Evolutionary conservation across 2,329 filamentous ascomycete species (phyloP).

Genomic region (Diplodia mutila): DNA sequence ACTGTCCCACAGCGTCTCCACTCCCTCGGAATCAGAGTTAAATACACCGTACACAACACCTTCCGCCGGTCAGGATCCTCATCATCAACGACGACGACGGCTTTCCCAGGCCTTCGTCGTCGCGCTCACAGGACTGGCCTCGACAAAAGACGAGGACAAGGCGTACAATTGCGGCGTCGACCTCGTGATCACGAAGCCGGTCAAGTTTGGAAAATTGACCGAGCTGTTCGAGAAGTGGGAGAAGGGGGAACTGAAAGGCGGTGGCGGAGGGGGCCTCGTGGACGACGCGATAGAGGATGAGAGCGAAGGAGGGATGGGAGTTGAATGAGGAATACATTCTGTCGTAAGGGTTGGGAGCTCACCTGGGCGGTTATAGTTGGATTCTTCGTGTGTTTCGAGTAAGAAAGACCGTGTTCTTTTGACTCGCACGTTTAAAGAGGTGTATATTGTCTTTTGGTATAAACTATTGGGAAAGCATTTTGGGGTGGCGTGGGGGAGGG

Average conservation of each 20-base stretch:
- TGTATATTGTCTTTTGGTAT: background rate
- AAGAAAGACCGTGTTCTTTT: background rate
- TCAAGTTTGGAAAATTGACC: constrained; percentile 31
- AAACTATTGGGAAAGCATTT: background rate
- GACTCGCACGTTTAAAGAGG: background rate
- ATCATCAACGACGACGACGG: background rate
- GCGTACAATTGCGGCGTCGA: constrained; percentile 59
- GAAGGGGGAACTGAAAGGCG: background rate
- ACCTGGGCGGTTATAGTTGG: background rate
- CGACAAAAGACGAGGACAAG: constrained; percentile 53
- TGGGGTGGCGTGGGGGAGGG: too few relatives aligned
- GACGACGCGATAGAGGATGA: background rate
- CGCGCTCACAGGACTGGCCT: constrained; percentile 58
- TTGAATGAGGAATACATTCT: background rate
- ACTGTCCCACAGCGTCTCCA: background rate
- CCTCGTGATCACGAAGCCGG: constrained; percentile 59
- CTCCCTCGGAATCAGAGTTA: background rate
- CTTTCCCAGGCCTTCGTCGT: constrained; percentile 43
- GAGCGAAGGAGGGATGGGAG: background rate
- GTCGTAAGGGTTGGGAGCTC: background rate
- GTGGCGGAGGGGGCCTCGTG: background rate
- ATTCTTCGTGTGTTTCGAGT: background rate
- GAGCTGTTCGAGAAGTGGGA: constrained; percentile 17
- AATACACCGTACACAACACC: constrained; percentile 37
- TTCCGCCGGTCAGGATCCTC: background rate